Percentiles rank a stretch among this genome's conserved stretches.
phyloP scores from a whole-genome alignment of 2,329 filamentous ascomycete genomes.

The Phialophora tarda region DNA sequence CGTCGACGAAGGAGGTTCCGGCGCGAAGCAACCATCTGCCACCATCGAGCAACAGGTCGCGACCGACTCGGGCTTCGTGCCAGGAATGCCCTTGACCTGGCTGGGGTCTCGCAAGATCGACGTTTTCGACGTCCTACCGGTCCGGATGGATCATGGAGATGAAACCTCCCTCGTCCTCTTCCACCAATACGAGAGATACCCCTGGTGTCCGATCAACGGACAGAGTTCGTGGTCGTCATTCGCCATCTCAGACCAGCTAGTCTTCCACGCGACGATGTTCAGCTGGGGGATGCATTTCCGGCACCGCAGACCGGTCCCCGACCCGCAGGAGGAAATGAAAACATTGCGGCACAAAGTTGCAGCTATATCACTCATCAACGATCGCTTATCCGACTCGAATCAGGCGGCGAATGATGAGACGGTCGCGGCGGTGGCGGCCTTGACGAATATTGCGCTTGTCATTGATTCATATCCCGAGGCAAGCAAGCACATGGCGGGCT shows the following conservation, averaged over 20 bases:
- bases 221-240: constrained; percentile 26
- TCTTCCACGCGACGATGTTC: constrained; percentile 32
- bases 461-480: constrained; percentile 25
- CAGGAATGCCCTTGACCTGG: constrained; percentile 17
- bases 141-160: constrained; percentile 17
- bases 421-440: constrained; percentile 27
- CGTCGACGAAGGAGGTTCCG: neutral
- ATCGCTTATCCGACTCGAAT: constrained; percentile 21
- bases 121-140: constrained; percentile 19
- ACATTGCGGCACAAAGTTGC: constrained; percentile 27
- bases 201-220: constrained; percentile 34
- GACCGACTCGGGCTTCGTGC: constrained; percentile 12
- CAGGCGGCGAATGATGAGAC: constrained; percentile 22
- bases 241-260: constrained; percentile 27
- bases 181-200: constrained; percentile 19
- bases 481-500: constrained; percentile 30
- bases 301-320: neutral
- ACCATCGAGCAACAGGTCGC: neutral
- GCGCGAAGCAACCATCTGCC: neutral
- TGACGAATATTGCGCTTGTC: constrained; percentile 30
- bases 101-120: constrained; percentile 21
- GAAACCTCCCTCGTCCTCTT: constrained; percentile 19
- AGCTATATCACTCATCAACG: constrained; percentile 32
- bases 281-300: constrained; percentile 27
- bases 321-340: constrained; percentile 18